These are phyloP conservation scores for Mollisiaceae sp. DNA, from an alignment of 2,329 filamentous ascomycete species.

Conservation along the genomic window DNA sequence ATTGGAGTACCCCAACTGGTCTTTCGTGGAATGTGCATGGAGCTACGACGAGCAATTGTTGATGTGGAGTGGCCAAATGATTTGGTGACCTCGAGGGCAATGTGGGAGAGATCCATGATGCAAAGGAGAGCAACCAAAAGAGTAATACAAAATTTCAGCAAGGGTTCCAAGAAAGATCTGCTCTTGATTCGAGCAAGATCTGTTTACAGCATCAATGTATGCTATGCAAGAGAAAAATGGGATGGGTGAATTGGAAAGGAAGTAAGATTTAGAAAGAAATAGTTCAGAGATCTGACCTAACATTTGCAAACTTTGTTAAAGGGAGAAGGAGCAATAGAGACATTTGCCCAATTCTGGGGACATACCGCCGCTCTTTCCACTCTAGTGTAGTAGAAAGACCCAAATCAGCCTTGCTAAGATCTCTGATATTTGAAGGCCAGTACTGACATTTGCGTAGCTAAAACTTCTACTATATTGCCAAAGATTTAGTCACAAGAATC, in stretches of 20 bases:
- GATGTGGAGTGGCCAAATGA: slow-evolving; percentile 28
- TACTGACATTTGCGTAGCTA: neutral
- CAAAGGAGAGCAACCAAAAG: slow-evolving; percentile 34
- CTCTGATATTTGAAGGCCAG: neutral
- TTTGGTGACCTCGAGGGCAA: slow-evolving; percentile 20
- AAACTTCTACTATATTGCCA: neutral
- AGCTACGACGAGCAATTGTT: slow-evolving; percentile 44
- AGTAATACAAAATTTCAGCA: slow-evolving; percentile 42
- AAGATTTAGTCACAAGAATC: neutral
- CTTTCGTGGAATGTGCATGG: slow-evolving; percentile 47
- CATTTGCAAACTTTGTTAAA: neutral
- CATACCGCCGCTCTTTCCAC: neutral
- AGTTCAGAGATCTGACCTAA: neutral
- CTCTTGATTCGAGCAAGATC: slow-evolving; percentile 32
- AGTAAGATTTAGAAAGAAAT: slow-evolving; percentile 9
- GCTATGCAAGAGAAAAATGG: slow-evolving; percentile 39
- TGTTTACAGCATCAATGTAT: slow-evolving; percentile 37
- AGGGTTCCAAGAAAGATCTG: slow-evolving; percentile 41
- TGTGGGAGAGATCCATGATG: slow-evolving; percentile 38
- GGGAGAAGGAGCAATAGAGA: slow-evolving; percentile 7
- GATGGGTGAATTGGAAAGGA: slow-evolving; percentile 28
- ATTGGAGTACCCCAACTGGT: slow-evolving; percentile 47
- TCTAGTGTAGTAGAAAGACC: neutral
- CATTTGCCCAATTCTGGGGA: neutral
- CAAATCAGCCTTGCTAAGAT: neutral